Conservation (phyloP, 2,329 filamentous ascomycete species). For the Arthroderma uncinatum region DNA sequence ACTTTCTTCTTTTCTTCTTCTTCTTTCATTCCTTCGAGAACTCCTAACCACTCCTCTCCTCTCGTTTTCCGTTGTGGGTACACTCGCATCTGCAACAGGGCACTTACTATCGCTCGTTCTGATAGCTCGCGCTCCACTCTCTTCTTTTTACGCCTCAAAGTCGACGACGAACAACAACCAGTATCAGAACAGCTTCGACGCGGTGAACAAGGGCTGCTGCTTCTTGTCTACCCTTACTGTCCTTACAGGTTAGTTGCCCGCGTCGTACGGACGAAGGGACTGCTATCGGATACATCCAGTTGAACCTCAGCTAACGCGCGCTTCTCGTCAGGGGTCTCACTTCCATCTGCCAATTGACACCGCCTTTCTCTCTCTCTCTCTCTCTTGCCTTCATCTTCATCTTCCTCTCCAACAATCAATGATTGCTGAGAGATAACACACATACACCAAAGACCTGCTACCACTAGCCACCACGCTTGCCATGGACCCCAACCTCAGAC, state of each 20-base stretch:
- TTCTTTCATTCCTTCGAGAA: constrained; percentile 5
- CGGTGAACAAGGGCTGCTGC: neutral
- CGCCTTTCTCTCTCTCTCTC: neutral
- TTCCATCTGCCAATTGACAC: constrained; percentile 1
- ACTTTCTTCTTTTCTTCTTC: constrained; percentile 14
- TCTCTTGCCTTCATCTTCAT: too few species aligned
- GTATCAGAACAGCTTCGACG: neutral
- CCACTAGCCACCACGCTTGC: constrained; percentile 9
- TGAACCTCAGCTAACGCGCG: neutral
- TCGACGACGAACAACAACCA: neutral
- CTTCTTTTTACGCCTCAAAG: neutral
- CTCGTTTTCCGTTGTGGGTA: constrained; percentile 6
- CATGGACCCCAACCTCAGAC: constrained; percentile 36
- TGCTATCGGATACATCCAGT: neutral
- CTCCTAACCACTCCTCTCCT: neutral
- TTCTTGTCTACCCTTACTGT: neutral
- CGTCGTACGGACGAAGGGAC: neutral
- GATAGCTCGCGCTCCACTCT: neutral
- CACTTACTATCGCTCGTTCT: constrained; percentile 1
- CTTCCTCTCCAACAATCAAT: constrained; percentile 9
- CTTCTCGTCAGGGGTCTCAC: constrained; percentile 1
- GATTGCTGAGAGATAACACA: constrained; percentile 14
- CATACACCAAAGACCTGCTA: neutral
- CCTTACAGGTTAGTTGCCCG: neutral
- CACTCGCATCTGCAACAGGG: neutral